A percentile compares a stretch with the other conserved stretches of the same genome.
These are phyloP conservation scores for Suhomyces taliae DNA, from an alignment of 1,139 yeast genomes.

Conservation along the genomic window DNA sequence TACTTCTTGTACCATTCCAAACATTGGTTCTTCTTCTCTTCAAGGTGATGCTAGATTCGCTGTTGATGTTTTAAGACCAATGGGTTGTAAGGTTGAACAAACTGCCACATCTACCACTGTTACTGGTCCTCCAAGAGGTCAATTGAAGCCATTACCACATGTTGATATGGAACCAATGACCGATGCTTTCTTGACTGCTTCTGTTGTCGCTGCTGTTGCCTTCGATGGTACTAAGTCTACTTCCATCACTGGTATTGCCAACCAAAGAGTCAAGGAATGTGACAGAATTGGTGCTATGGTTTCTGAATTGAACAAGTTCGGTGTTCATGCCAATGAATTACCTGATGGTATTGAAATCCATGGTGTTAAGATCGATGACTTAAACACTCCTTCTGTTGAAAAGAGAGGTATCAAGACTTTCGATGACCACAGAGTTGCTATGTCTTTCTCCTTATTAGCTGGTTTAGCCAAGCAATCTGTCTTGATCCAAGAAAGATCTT, in stretches of 20 bases:
- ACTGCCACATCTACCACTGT: conserved; percentile 86
- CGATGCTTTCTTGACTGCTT: conserved; percentile 95
- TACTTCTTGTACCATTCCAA: conserved; percentile 87
- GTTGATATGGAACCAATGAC: conserved; percentile 99
- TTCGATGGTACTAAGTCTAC: conserved; percentile 53
- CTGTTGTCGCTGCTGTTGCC: conserved; percentile 94
- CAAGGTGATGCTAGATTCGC: conserved; percentile 99
- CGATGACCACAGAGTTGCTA: conserved; percentile 98
- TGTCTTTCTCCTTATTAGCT: conserved; percentile 90
- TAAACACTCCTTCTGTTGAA: conserved; percentile 50
- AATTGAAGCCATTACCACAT: conserved; percentile 64
- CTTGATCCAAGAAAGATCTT: conserved; percentile 77
- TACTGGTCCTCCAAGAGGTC: conserved; percentile 77
- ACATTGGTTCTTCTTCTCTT: conserved; percentile 85
- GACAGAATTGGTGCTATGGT: conserved; percentile 96
- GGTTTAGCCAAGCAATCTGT: conserved; percentile 58
- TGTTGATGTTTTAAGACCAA: conserved; percentile 83
- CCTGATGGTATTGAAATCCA: conserved; percentile 90
- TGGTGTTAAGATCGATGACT: conserved; percentile 54
- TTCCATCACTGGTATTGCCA: conserved; percentile 91
- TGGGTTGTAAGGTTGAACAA: conserved; percentile 92
- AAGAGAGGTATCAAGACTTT: conserved; percentile 67
- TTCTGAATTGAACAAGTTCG: conserved; percentile 82
- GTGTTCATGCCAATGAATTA: conserved; percentile 79
- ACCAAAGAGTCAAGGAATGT: conserved; percentile 97